Evolutionary conservation across 441 rosid genomes (phyloP).

Genomic region (Metrosideros polymorpha): DNA sequence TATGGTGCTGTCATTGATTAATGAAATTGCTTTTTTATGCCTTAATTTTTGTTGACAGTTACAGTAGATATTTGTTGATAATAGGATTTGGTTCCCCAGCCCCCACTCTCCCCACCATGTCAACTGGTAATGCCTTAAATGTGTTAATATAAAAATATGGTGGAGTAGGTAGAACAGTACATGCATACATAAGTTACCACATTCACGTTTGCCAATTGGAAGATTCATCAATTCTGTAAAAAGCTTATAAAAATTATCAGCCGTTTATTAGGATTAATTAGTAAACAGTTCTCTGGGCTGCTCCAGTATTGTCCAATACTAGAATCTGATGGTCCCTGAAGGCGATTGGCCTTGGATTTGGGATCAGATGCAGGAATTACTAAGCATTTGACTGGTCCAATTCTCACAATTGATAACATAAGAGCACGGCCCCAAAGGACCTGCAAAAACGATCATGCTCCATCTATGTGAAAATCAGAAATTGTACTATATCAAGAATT

Average conservation of each 20-base stretch:
- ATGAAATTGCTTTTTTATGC: not conserved
- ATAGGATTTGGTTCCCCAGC: not conserved
- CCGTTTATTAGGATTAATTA: not conserved
- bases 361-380: not conserved
- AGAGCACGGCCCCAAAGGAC: not conserved
- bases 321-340: not conserved
- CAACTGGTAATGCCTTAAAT: not conserved
- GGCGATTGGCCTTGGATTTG: not conserved
- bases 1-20: not conserved
- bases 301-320: not conserved
- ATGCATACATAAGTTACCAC: not conserved
- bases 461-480: not conserved
- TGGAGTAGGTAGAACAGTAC: not conserved
- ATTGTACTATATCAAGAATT: not conserved
- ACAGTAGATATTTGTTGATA: not conserved
- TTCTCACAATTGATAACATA: not conserved
- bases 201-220: not conserved
- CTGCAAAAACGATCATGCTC: not conserved
- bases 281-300: not conserved
- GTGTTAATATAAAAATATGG: not conserved
- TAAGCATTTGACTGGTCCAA: not conserved
- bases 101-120: not conserved
- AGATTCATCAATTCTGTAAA: not conserved
- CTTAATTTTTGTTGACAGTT: not conserved
- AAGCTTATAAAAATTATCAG: not conserved